phyloP scores from a whole-genome alignment of 257 asterid genomes.

The Oldenlandia corymbosa region DNA sequence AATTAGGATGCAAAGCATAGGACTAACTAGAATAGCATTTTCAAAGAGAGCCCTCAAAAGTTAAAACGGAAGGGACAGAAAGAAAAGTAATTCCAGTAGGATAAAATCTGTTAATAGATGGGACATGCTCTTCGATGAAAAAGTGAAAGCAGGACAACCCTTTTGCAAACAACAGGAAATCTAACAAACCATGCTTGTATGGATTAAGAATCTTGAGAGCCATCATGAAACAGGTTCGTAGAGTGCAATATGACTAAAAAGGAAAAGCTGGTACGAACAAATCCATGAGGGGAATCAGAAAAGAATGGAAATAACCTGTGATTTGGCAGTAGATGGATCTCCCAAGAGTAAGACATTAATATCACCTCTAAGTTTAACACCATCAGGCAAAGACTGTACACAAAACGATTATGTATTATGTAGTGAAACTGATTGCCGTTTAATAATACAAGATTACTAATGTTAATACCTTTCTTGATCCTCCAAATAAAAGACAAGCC shows the following conservation, averaged over 20 bases:
- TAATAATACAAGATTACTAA: constrained; percentile 9
- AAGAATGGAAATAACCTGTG: constrained; percentile 59
- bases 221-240: background rate
- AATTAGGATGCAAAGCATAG: background rate
- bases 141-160: background rate
- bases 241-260: background rate
- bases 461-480: constrained; percentile 81
- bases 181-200: background rate
- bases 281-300: background rate
- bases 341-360: constrained; percentile 94
- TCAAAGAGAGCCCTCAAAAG: background rate
- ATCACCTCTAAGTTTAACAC: constrained; percentile 96
- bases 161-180: background rate
- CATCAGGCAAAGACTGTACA: constrained; percentile 79
- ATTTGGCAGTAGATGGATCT: constrained; percentile 98
- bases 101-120: background rate
- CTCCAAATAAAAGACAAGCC: constrained; percentile 96
- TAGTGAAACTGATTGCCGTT: constrained; percentile 7
- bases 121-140: background rate
- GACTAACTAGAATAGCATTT: too few species aligned
- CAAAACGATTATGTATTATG: constrained; percentile 13
- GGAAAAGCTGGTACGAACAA: background rate
- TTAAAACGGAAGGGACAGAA: background rate
- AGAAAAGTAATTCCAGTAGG: background rate
- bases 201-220: background rate